These are phyloP conservation scores for Daucus carota DNA, from an alignment of 129 eudicot genomes.

Conservation along the genomic window DH1_v3.0 NC_030381.2:44650001-44650500, in stretches of 20 bases:
- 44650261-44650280: constrained; percentile 67
- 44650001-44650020: neutral
- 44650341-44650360: constrained; percentile 9
- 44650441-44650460: constrained; percentile 54
- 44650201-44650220: constrained; percentile 51
- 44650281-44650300: constrained; percentile 45
- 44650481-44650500: constrained; percentile 81
- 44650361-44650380: constrained; percentile 38
- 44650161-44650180: constrained; percentile 76
- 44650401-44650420: constrained; percentile 65
- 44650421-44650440: constrained; percentile 89
- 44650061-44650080: neutral
- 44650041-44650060: neutral
- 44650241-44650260: constrained; percentile 86
- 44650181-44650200: constrained; percentile 42
- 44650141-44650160: constrained; percentile 73
- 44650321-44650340: neutral
- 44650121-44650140: constrained; percentile 95
- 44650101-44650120: constrained; percentile 50
- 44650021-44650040: constrained; percentile 2
- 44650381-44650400: constrained; percentile 58
- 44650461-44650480: constrained; percentile 89
- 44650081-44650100: constrained; percentile 12
- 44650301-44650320: constrained; percentile 8
- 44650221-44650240: constrained; percentile 88